Evolutionary conservation across 768 basidiomycete genomes (phyloP), one percentile per base, ranked within the genome.

Genomic region (Boletus reticuloceps): DNA sequence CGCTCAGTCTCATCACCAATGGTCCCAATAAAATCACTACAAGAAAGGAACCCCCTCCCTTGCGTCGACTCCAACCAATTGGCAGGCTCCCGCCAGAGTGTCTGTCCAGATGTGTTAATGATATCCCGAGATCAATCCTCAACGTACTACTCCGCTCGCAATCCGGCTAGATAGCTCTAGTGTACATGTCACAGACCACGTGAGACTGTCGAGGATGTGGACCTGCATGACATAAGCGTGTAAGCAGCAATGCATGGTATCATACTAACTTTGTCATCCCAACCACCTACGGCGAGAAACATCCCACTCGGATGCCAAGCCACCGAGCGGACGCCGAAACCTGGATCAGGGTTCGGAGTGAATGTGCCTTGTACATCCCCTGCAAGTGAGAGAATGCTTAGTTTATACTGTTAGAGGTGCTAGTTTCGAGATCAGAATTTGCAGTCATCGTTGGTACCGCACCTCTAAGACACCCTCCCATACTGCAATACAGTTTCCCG

Each of bases 401-500:
- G 71, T 66, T 89, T 93, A 71, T 88, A 93, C 92, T 94, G 59
- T 22, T 16, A 36, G 40, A 9, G n/a, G 2, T 34, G 17, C 27
- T 13, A 36, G 38, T 44, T 20, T 40, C 9, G 17, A 25, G 41
- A 37, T 25, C 44, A 38, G 38, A 38, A 50, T 38, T 50, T 41
- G 22, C 3, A 38, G 19, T 31, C 36, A 17, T 38, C 13, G 16
- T 27, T 46, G n/a, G n/a, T 5, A n/a, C 55, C 76, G 27, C 58
- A 90, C 91, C 77, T 94, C 89, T n/a, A 93, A 70, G 11, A 87
- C 80, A 2, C 88, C 86, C 68, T 94, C 91, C 91, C 91, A 94
- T 1, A 88, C 77, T 5, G 90, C 90, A 38, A 94, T 60, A 69
- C 87, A 73, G 58, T 84, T 85, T 9, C 91, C 90, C 1, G 77